Base-by-base conservation (phyloP, 2,329 filamentous ascomycete genomes). In the Cryphonectria carpinicola region DNA sequence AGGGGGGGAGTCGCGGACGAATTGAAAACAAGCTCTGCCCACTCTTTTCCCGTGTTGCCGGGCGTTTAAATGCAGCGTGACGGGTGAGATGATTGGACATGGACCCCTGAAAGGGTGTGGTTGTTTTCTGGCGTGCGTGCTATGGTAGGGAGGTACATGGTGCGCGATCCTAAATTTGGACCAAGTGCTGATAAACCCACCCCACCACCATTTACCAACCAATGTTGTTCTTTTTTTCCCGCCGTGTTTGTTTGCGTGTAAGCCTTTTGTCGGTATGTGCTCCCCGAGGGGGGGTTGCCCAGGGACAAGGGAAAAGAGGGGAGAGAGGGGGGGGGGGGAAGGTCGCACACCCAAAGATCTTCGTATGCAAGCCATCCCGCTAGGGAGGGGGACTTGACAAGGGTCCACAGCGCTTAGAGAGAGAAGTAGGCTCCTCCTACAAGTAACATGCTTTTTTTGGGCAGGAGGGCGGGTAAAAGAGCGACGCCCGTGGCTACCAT, bases 11-110 rank as follows among this genome's bases (percentile, higher is more conserved):
- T 43, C 41, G 43, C 43, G 63, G 19, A 37, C 35, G 58, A 65
- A 49, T 65, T 4, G 63, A 65, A 65, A 52, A 35, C 4, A 32
- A 52, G 41, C 25, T 11, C 19, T 25, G 37, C 8, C 61, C 39
- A 39, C 37, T 43, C 19, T 41, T 41, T 6, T 43, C 32, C 32
- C 6, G 13, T 4, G 62, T 70, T 70, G 73, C 63, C 71, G 67
- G 76, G 77, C 77, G 77, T 79, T 71, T 77, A 79, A 32, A 72
- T 78, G 77, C 76, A 77, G 74, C 70, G 77, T 79, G 77, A 79
- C 74, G 35, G 70, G n/a, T 28, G 14, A 43, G 17, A 60, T 76
- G 74, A 78, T 79, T 79, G 76, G 77, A 46, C 61, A 25, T 8
- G 32, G n/a, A 60, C 54, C 69, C 65, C 62, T 65, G 68, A 65